Base-by-base conservation (phyloP, 805 yeast species). In the Priceomyces melissophilus region DNA sequence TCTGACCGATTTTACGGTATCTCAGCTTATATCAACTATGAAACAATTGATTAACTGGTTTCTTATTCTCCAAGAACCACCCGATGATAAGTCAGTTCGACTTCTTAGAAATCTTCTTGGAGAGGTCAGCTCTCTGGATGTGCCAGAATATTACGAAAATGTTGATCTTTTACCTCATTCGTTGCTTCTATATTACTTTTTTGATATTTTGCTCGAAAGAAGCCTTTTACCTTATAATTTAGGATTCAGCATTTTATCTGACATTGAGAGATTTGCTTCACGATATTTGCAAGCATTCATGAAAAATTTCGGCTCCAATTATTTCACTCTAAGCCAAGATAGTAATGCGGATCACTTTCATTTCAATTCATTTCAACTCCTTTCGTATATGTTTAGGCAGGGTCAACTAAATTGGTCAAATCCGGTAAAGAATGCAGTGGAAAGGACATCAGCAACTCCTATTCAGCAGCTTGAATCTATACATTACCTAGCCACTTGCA, bases 51-150 rank as follows among this genome's bases (percentile, higher is more conserved):
- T 64, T 4, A 48, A 53, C 30, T 69, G 73, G 73, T 37, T 45
- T 26, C 48, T 69, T 15, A 58, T 63, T 11, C 16, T 57, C 2
- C 71, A 67, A 34, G 58, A 59, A 30, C 37, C 46, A 4, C 61
- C 66, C 2, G 15, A 48, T 3, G 52, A 45, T 3, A 45, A 32
- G n/a, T 35, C 50, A n/a, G 45, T 56, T 52, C 42, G 39, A 11
- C 35, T 48, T 1, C 14, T 63, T 11, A 33, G 35, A 2, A 17
- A 35, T 6, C 41, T 47, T 2, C 38, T 61, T 13, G 37, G 40
- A 34, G 50, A 42, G 8, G 8, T 20, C 4, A 5, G 25, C 25
- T 20, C 25, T 20, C 25, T 20, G 25, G 25, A 20, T 20, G 40
- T 49, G 12, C 27, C 35, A 23, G n/a, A 9, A 8, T 10, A 13